Evolutionary conservation across 768 basidiomycete species (phyloP).

Genomic region (Suillus plorans): DNA sequence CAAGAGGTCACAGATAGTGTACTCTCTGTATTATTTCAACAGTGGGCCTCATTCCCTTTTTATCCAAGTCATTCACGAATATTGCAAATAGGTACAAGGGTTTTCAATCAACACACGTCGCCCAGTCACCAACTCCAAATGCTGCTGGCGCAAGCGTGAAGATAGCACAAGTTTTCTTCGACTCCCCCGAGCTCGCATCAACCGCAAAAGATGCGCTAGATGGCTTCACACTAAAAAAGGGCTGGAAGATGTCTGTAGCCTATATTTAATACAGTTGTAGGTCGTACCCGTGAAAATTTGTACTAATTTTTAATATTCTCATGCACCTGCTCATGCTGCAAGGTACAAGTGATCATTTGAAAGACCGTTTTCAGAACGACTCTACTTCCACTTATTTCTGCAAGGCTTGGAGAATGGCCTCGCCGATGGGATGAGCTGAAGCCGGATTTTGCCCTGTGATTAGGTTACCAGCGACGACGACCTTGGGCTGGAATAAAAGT

Average conservation of each 20-base stretch:
- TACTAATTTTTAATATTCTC: slow-evolving; percentile 7
- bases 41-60: slow-evolving; percentile 53
- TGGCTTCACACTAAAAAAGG: slow-evolving; percentile 85
- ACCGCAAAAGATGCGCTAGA: slow-evolving; percentile 82
- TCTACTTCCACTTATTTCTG: slow-evolving; percentile 13
- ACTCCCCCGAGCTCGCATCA: slow-evolving; percentile 68
- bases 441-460: slow-evolving; percentile 78
- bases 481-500: slow-evolving; percentile 32
- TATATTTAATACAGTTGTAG: slow-evolving; percentile 45
- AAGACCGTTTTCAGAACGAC: neutral
- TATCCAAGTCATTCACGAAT: slow-evolving; percentile 1
- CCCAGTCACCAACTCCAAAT: slow-evolving; percentile 66
- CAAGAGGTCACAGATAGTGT: slow-evolving; percentile 89
- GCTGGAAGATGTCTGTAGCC: slow-evolving; percentile 78
- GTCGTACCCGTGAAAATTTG: slow-evolving; percentile 11
- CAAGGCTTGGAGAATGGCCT: slow-evolving; percentile 56
- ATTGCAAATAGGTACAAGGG: slow-evolving; percentile 69
- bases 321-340: neutral
- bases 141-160: slow-evolving; percentile 68
- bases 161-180: slow-evolving; percentile 80
- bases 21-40: slow-evolving; percentile 85
- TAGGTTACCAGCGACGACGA: slow-evolving; percentile 57
- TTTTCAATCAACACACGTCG: slow-evolving; percentile 69
- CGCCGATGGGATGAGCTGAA: slow-evolving; percentile 54
- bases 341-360: neutral